phyloP scores from a whole-genome alignment of 108 stramenopile genomes.

The Skeletonema marinoi region DNA sequence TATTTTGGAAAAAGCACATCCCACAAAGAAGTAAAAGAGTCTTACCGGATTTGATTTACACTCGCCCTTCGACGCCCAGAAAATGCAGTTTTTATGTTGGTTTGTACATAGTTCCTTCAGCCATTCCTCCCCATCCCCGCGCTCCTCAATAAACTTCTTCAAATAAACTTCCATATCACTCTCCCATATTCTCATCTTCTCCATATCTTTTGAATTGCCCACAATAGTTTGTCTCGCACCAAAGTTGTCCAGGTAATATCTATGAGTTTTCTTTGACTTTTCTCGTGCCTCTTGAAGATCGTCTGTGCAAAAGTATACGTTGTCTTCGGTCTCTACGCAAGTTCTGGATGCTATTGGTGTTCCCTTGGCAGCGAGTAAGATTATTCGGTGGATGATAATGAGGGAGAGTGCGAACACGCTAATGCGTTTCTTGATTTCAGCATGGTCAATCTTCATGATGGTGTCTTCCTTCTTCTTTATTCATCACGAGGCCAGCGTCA shows the following conservation, averaged over 20 bases:
- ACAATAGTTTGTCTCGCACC: constrained; percentile 9
- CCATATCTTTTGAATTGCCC: background rate
- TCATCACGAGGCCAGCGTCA: background rate
- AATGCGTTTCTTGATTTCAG: background rate
- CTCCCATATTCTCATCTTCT: background rate
- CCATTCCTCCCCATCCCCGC: background rate
- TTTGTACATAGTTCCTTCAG: constrained; percentile 3
- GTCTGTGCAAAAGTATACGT: constrained; percentile 1
- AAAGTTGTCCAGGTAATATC: background rate
- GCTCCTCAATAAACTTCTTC: background rate
- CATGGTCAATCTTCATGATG: background rate
- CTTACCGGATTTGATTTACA: constrained; percentile 18
- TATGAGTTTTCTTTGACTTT: background rate
- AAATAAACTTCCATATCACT: background rate
- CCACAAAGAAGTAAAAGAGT: no score
- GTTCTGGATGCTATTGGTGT: background rate
- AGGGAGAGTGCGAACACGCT: background rate
- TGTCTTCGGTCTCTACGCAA: background rate
- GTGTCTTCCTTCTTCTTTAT: background rate
- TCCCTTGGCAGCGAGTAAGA: background rate
- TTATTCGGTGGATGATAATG: background rate
- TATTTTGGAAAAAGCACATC: background rate
- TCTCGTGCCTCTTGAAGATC: no score
- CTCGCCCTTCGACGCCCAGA: constrained; percentile 15
- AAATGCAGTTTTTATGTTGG: constrained; percentile 6